Evolutionary conservation across 208 protist genomes (phyloP), one percentile per base, ranked within the genome.

Genomic region (Naegleria gruberi): DNA sequence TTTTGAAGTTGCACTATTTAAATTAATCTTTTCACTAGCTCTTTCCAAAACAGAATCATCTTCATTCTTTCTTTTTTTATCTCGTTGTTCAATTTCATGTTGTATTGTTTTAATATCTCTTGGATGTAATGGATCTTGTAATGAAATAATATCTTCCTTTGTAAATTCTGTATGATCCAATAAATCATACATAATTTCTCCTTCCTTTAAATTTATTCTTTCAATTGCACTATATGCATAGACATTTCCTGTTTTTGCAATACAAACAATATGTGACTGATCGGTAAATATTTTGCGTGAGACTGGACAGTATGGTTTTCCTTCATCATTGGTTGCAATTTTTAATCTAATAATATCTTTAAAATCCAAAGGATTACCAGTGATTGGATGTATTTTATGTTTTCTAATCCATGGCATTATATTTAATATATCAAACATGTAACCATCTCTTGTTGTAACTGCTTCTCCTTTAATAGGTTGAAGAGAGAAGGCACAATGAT

Each of bases 261-360:
- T 92, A 15, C 94, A 94, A 40, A 97, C 95, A 55, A 98, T 96
- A 90, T 96, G 93, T 1, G 93, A 93, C 82, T 94, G 91, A 47
- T 96, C 91, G 17, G 89, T 97, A 90, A 98, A 97, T 40, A 91
- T 90, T 92, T 98, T 98, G 89, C 93, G 93, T 17, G 94, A 94
- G 15, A 97, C 91, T 5, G 97, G 96, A 90, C 96, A 97, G 45
- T 94, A 92, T 90, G 92, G 94, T 90, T 96, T 90, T 45, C 93
- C 95, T 90, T 84, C 73, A 23, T 46, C 89, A 86, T 94, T 93
- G 82, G 91, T 92, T 47, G 86, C 46, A 44, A 94, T 96, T 55
- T 93, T 47, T 4, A 98, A 89, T 90, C 89, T 90, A 45, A 95
- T 93, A 10, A 97, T 89, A 57, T 96, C 93, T 84, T 94, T 95